Evolutionary conservation across 1,284 basidiomycete species (phyloP).

Genomic region (Ustilago sp.): DNA sequence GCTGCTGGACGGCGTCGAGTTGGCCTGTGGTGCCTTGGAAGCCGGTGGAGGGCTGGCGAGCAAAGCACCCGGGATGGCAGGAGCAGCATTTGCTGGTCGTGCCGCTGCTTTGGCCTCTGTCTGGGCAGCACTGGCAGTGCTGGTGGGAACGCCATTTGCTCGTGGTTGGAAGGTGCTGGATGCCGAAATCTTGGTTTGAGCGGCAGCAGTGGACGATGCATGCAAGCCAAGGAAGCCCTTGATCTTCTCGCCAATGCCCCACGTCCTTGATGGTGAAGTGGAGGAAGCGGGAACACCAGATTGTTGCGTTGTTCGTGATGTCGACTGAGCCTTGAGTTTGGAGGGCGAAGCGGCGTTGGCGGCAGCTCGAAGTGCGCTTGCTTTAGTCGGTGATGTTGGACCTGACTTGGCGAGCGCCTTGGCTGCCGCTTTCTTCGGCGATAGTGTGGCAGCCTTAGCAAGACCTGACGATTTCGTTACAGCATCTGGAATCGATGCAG

Average conservation of each 20-base stretch:
- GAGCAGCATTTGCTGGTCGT: slow-evolving; percentile 9
- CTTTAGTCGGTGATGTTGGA: slow-evolving; percentile 45
- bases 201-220: slow-evolving; percentile 24
- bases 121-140: neutral
- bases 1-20: slow-evolving; percentile 30
- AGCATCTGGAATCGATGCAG: slow-evolving; percentile 5
- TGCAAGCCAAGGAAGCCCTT: slow-evolving; percentile 59
- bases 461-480: slow-evolving; percentile 14
- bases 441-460: slow-evolving; percentile 31
- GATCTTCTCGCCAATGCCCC: slow-evolving; percentile 59
- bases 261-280: slow-evolving; percentile 39
- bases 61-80: slow-evolving; percentile 39
- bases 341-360: slow-evolving; percentile 36
- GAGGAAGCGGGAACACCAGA: slow-evolving; percentile 26
- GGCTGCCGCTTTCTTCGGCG: slow-evolving; percentile 48
- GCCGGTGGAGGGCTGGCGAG: slow-evolving; percentile 34
- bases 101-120: slow-evolving; percentile 14
- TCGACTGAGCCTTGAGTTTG: slow-evolving; percentile 30
- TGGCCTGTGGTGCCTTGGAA: slow-evolving; percentile 28
- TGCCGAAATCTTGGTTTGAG: slow-evolving; percentile 43
- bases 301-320: slow-evolving; percentile 22
- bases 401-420: slow-evolving; percentile 42
- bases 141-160: slow-evolving; percentile 16
- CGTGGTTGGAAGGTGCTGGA: slow-evolving; percentile 40
- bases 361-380: slow-evolving; percentile 39